Percentiles rank a stretch among this genome's conserved stretches.
These are phyloP conservation scores for Picochlorum sp. DNA, from an alignment of 139 green algal genomes.

Conservation along the genomic window DNA sequence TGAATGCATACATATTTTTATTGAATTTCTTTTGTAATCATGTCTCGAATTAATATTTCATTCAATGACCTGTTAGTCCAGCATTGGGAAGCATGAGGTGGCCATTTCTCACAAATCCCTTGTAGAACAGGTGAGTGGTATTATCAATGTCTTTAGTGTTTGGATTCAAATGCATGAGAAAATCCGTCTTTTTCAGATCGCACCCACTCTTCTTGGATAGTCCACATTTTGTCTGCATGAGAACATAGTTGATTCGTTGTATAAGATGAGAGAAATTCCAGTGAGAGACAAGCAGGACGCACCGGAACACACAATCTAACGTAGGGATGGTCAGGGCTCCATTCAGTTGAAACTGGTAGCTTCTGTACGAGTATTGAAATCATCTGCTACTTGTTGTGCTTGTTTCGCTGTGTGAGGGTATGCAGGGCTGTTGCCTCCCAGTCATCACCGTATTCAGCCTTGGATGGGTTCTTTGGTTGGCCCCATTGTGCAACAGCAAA, in stretches of 20 bases:
- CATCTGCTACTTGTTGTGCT: slow-evolving; percentile 2
- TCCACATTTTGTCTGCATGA: background rate
- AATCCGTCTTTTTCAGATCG: background rate
- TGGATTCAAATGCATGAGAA: slow-evolving; percentile 3
- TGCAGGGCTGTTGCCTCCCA: background rate
- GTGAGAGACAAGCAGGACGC: background rate
- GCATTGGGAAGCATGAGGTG: slow-evolving; percentile 2
- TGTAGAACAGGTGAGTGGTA: slow-evolving; percentile 3
- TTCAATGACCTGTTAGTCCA: slow-evolving; percentile 1
- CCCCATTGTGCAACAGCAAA: slow-evolving; percentile 3
- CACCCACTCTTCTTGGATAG: background rate
- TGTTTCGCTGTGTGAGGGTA: background rate
- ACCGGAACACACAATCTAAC: slow-evolving; percentile 4
- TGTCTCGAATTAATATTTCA: background rate
- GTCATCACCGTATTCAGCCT: slow-evolving; percentile 3
- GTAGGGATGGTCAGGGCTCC: background rate
- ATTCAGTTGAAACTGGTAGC: background rate
- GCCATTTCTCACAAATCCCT: background rate
- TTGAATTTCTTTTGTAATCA: background rate
- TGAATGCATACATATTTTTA: background rate
- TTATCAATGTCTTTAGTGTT: background rate
- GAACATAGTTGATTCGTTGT: background rate
- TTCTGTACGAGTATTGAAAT: background rate
- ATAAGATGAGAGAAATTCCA: background rate
- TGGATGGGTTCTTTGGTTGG: background rate